phyloP scores from a whole-genome alignment of 2,329 filamentous ascomycete species.

The Samsoniella hepiali region DNA sequence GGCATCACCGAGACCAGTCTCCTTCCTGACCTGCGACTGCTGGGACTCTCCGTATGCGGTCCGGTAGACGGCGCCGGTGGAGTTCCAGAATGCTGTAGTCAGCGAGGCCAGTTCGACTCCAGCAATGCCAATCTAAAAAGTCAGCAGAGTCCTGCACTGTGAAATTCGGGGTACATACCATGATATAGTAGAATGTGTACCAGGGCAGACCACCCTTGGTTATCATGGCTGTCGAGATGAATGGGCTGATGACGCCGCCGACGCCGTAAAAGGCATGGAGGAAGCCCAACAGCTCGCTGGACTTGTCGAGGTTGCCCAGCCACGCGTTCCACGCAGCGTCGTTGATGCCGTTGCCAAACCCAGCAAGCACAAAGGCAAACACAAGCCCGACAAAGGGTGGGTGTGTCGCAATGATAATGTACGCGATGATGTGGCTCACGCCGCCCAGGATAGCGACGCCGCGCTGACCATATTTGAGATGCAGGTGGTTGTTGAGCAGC shows the following conservation, averaged over 20 bases:
- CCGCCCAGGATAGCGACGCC: slow-evolving; percentile 40
- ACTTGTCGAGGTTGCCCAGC: slow-evolving; percentile 63
- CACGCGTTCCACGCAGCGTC: slow-evolving; percentile 56
- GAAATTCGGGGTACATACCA: slow-evolving; percentile 46
- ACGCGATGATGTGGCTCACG: slow-evolving; percentile 55
- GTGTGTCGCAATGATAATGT: slow-evolving; percentile 60
- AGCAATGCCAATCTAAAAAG: slow-evolving; percentile 48
- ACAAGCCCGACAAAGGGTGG: slow-evolving; percentile 67
- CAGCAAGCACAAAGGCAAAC: slow-evolving; percentile 62
- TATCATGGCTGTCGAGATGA: slow-evolving; percentile 69
- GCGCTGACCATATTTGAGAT: slow-evolving; percentile 39
- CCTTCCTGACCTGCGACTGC: slow-evolving; percentile 17
- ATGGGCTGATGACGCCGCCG: slow-evolving; percentile 65
- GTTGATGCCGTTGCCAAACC: slow-evolving; percentile 66
- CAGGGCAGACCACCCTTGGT: slow-evolving; percentile 58
- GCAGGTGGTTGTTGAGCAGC: slow-evolving; percentile 36
- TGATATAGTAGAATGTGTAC: slow-evolving; percentile 73
- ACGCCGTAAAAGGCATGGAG: slow-evolving; percentile 67
- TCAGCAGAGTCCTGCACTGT: not conserved
- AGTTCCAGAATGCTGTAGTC: slow-evolving; percentile 52
- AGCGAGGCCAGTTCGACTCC: slow-evolving; percentile 51
- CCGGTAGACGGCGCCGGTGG: slow-evolving; percentile 23
- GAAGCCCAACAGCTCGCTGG: slow-evolving; percentile 67
- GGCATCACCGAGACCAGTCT: slow-evolving; percentile 24
- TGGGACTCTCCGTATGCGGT: slow-evolving; percentile 16